Percentiles rank a stretch among this genome's conserved stretches.
These are phyloP conservation scores for Arxiozyma telluris DNA, from an alignment of 1,139 yeast genomes.

Conservation along the genomic window DNA sequence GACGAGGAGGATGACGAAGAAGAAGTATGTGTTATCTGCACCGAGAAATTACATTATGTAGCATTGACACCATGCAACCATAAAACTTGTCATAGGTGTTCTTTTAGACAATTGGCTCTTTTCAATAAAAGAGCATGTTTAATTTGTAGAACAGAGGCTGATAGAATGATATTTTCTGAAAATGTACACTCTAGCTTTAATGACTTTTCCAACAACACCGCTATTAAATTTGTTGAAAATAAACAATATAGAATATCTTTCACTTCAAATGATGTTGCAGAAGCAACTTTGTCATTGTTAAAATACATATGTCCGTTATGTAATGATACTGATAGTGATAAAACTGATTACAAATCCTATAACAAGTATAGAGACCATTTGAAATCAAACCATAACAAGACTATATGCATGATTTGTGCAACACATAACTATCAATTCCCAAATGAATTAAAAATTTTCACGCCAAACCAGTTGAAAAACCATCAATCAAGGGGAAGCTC, in stretches of 20 bases:
- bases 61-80: constrained; percentile 82
- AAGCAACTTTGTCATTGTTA: constrained; percentile 44
- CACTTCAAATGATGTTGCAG: constrained; percentile 38
- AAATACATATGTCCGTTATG: constrained; percentile 48
- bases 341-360: constrained; percentile 38
- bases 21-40: constrained; percentile 70
- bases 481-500: constrained; percentile 67
- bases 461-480: constrained; percentile 50
- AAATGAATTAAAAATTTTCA: constrained; percentile 55
- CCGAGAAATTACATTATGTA: constrained; percentile 52
- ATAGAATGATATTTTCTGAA: constrained; percentile 50
- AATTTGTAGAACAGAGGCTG: constrained; percentile 70
- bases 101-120: constrained; percentile 73
- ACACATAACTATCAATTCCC: constrained; percentile 70
- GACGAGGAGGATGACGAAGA: constrained; percentile 24
- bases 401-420: constrained; percentile 68
- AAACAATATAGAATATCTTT: constrained; percentile 45
- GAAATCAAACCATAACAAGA: constrained; percentile 49
- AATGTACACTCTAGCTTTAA: constrained; percentile 36
- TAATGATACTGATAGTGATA: constrained; percentile 14
- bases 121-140: constrained; percentile 69
- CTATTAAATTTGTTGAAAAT: constrained; percentile 16
- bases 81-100: constrained; percentile 72
- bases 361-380: constrained; percentile 59
- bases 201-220: constrained; percentile 18